A percentile compares a stretch with the other conserved stretches of the same genome.
Conservation (phyloP, 1,139 yeast genomes). For the Suhomyces guaymorum region DNA sequence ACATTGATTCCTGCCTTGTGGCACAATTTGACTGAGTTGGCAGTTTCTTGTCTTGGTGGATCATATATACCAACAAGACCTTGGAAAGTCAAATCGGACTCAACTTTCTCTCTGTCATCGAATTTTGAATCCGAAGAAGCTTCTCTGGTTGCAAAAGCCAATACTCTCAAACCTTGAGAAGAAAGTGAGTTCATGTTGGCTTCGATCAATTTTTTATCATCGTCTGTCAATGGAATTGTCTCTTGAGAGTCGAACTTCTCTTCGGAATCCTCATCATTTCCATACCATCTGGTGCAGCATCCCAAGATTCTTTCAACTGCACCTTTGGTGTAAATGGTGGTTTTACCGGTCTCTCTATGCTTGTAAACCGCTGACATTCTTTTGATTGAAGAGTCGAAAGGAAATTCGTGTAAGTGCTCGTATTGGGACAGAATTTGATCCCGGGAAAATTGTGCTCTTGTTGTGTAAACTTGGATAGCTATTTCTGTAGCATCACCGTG, state of each 20-base stretch:
- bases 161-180: constrained; percentile 45
- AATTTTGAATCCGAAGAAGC: constrained; percentile 12
- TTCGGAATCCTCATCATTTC: constrained; percentile 23
- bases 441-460: constrained; percentile 26
- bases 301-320: constrained; percentile 52
- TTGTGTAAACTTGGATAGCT: constrained; percentile 38
- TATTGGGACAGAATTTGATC: constrained; percentile 19
- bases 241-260: constrained; percentile 19
- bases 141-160: constrained; percentile 42
- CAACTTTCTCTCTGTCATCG: constrained; percentile 29
- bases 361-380: constrained; percentile 50
- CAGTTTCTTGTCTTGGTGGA: constrained; percentile 56
- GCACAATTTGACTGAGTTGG: constrained; percentile 44
- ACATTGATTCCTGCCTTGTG: constrained; percentile 55
- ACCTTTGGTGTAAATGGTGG: constrained; percentile 47
- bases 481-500: constrained; percentile 43
- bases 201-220: constrained; percentile 27
- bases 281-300: constrained; percentile 38
- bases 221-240: constrained; percentile 24
- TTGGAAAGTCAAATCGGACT: constrained; percentile 39
- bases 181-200: constrained; percentile 39
- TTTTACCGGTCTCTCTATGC: constrained; percentile 15
- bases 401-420: constrained; percentile 32
- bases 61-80: constrained; percentile 56
- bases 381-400: constrained; percentile 42